A percentile compares a stretch with the other conserved stretches of the same genome.
phyloP scores from a whole-genome alignment of 345 rosid species.

The Lumnitzera littorea region DNA sequence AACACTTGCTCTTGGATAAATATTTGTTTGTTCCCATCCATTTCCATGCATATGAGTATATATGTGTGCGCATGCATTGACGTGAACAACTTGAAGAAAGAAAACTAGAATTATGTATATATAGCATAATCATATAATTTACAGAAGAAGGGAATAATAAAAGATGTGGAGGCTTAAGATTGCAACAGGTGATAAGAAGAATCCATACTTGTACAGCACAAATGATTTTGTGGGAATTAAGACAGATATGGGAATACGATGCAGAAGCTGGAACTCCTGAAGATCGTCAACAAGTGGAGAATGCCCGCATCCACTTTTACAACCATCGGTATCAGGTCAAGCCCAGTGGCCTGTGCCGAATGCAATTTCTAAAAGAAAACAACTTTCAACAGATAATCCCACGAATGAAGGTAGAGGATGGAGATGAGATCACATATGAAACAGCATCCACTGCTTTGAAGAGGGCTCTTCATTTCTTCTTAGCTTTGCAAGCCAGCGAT shows the following conservation, averaged over 20 bases:
- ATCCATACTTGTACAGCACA: constrained; percentile 19
- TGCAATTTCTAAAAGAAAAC: constrained; percentile 24
- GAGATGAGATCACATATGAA: constrained; percentile 25
- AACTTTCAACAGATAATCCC: constrained; percentile 21
- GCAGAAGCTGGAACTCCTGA: constrained; percentile 13
- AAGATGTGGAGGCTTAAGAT: constrained; percentile 29
- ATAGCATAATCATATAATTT: no score
- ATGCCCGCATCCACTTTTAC: constrained; percentile 18
- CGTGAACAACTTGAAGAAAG: no score
- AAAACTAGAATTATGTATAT: no score
- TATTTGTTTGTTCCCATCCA: no score
- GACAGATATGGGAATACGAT: constrained; percentile 24
- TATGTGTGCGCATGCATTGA: no score
- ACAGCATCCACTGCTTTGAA: constrained; percentile 14
- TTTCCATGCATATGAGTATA: no score
- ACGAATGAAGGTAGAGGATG: constrained; percentile 19
- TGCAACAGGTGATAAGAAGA: constrained; percentile 10
- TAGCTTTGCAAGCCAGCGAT: constrained; percentile 28
- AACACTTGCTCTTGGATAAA: no score
- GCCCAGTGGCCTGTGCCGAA: constrained; percentile 15
- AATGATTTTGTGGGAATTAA: constrained; percentile 14
- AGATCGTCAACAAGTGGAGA: constrained; percentile 12
- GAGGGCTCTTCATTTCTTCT: constrained; percentile 25
- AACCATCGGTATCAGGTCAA: constrained; percentile 14
- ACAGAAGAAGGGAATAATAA: neutral